Evolutionary conservation across 1,139 yeast species (phyloP), one percentile per base, ranked within the genome.

Genomic region (Debaryomyces sp.): DNA sequence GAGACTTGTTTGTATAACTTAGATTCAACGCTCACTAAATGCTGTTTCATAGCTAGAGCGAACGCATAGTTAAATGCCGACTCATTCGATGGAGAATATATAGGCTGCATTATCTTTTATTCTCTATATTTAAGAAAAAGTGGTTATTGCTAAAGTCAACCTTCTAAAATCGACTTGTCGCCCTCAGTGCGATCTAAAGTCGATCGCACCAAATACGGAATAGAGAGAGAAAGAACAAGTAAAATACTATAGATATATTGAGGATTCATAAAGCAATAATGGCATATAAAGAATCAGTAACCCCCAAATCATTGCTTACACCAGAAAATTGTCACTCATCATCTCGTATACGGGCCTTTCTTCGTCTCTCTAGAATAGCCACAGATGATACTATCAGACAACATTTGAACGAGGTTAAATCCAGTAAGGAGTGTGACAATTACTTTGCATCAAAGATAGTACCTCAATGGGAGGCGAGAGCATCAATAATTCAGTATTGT

Each of bases 311-410:
- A 10, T 54, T 70, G n/a, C 53, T 64, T 9, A 59, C 67, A 2
- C 66, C 69, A 3, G 65, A 63, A 18, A 69, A 67, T 48, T 75
- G 80, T 54, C 51, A 56, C 10, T 60, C 73, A 2, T 66, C 75
- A 4, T 50, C 70, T 1, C 55, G 78, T 35, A 63, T 74, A 50
- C 58, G 75, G 43, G 72, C 70, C 15, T 75, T 75, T 55, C 63
- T 75, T n/a, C 60, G 70, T 8, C 63, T 67, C 12, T 73, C 78
- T 5, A 54, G 80, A 45, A 49, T 66, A 18, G 68, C 73, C 17
- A 65, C 75, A 12, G 80, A 75, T 54, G 80, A 75, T 53, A 58
- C 71, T 13, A 65, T 75, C 22, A 58, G 65, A 23, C 73, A 72
- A 38, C 78, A 73, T 54, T 55, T 75, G 48, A 73, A 73, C 54